Evolutionary conservation across 2,329 filamentous ascomycete species (phyloP).

Genomic region (Paecilomyces variotii): DNA sequence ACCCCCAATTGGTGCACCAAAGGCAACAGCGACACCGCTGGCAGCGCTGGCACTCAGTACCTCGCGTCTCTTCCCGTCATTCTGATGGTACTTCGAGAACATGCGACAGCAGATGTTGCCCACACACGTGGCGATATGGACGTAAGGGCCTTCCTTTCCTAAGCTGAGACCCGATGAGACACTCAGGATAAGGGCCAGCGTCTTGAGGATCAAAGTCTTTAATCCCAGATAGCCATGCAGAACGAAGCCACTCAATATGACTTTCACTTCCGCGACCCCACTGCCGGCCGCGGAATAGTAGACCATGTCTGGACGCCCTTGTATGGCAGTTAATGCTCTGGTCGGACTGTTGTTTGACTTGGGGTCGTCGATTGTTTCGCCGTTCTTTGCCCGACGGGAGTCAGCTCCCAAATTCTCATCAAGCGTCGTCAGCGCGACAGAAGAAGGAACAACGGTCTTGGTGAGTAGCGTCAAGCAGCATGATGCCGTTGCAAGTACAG

Average conservation of each 20-base stretch:
- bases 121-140: conserved; percentile 93
- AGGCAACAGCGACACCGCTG: conserved; percentile 86
- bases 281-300: conserved; percentile 96
- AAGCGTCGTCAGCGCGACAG: conserved; percentile 75
- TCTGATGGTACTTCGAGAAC: conserved; percentile 89
- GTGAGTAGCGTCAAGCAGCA: conserved; percentile 78
- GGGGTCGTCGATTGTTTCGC: conserved; percentile 31
- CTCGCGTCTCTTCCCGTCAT: conserved; percentile 89
- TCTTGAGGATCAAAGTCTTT: conserved; percentile 80
- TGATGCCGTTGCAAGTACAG: conserved; percentile 61
- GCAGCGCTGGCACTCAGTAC: conserved; percentile 88
- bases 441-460: conserved; percentile 89
- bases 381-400: conserved; percentile 23
- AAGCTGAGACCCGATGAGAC: conserved; percentile 88
- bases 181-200: conserved; percentile 71
- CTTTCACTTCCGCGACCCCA: conserved; percentile 93
- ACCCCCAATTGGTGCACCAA: conserved; percentile 82
- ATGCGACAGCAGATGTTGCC: conserved; percentile 91
- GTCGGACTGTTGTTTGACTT: conserved; percentile 36
- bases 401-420: conserved; percentile 86
- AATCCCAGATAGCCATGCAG: conserved; percentile 90
- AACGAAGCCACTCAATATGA: conserved; percentile 96
- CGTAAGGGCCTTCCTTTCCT: conserved; percentile 91
- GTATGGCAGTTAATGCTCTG: conserved; percentile 18
- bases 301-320: conserved; percentile 61